phyloP scores from a whole-genome alignment of 1,284 basidiomycete species.

The Boletus albobrunnescens region DNA sequence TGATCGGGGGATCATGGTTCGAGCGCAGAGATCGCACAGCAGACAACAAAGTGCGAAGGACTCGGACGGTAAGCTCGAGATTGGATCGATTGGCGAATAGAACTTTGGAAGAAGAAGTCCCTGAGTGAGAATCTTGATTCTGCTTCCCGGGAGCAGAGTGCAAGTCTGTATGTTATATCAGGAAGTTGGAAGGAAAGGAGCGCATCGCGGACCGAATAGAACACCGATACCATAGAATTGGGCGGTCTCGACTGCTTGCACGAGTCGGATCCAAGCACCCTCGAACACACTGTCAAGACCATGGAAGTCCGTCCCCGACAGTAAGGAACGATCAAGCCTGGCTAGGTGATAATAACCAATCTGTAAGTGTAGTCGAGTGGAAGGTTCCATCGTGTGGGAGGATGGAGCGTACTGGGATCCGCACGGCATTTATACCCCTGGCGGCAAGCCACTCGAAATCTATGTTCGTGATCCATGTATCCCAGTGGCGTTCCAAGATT shows the following conservation, averaged over 20 bases:
- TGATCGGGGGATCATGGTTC: constrained; percentile 39
- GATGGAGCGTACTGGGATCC: constrained; percentile 64
- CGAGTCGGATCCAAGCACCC: constrained; percentile 73
- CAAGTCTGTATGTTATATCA: constrained; percentile 44
- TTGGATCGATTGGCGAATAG: constrained; percentile 51
- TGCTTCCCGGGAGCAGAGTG: constrained; percentile 79
- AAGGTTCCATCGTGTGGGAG: background rate
- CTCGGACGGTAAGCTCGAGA: constrained; percentile 52
- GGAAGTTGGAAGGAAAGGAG: background rate
- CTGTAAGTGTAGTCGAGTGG: constrained; percentile 37
- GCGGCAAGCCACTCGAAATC: constrained; percentile 75
- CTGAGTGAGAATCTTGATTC: constrained; percentile 63
- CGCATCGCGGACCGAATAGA: constrained; percentile 54
- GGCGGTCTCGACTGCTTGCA: constrained; percentile 64
- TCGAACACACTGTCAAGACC: constrained; percentile 55
- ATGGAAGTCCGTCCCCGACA: constrained; percentile 73
- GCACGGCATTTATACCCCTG: constrained; percentile 78
- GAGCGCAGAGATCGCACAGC: constrained; percentile 40
- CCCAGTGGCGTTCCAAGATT: constrained; percentile 78
- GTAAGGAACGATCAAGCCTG: constrained; percentile 54
- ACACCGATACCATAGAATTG: constrained; percentile 69
- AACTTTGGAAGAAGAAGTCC: constrained; percentile 49
- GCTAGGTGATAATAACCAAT: constrained; percentile 78
- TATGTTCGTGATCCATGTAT: constrained; percentile 65
- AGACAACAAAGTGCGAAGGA: constrained; percentile 43